Conservation (phyloP, 257 asterid genomes). For the Lavandula angustifolia region DNA sequence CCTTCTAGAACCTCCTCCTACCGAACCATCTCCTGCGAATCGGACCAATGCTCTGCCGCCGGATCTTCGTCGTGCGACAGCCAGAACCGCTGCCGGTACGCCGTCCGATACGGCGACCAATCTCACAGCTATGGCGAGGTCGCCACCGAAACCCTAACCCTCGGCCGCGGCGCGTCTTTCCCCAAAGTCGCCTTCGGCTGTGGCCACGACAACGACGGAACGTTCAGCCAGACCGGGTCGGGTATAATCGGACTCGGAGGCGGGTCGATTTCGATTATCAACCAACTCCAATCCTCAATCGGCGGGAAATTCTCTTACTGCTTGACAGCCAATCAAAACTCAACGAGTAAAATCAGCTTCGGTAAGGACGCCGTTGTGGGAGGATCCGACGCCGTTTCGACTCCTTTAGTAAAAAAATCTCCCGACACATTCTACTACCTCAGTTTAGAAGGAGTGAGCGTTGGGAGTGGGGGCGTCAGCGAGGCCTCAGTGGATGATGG, state of each 20-base stretch:
- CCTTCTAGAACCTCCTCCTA: slow-evolving; percentile 33
- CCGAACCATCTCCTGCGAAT: slow-evolving; percentile 31
- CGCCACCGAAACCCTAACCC: slow-evolving; percentile 43
- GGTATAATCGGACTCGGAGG: slow-evolving; percentile 64
- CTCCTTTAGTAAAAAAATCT: slow-evolving; percentile 40
- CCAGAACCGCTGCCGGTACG: slow-evolving; percentile 35
- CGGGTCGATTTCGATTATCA: slow-evolving; percentile 46
- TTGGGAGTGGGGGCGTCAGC: slow-evolving; percentile 14
- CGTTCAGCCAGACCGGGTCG: slow-evolving; percentile 32
- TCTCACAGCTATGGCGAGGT: slow-evolving; percentile 44
- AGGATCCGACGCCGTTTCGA: slow-evolving; percentile 39
- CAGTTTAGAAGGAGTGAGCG: slow-evolving; percentile 25
- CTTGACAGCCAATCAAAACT: too few species aligned
- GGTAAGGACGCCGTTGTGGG: slow-evolving; percentile 39
- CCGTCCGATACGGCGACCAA: slow-evolving; percentile 34
- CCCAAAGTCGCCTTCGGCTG: slow-evolving; percentile 51
- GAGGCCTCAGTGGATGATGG: background rate
- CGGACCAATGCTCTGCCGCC: slow-evolving; percentile 27
- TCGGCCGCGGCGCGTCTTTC: slow-evolving; percentile 33
- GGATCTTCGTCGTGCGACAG: slow-evolving; percentile 14
- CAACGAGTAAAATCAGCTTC: too few species aligned
- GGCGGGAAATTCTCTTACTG: slow-evolving; percentile 37
- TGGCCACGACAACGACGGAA: slow-evolving; percentile 44
- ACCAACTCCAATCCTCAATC: slow-evolving; percentile 36
- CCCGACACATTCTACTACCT: too few species aligned